Evolutionary conservation across 176 grass and related monocot genomes (phyloP).

Genomic region (Cenchrus americanus): DNA sequence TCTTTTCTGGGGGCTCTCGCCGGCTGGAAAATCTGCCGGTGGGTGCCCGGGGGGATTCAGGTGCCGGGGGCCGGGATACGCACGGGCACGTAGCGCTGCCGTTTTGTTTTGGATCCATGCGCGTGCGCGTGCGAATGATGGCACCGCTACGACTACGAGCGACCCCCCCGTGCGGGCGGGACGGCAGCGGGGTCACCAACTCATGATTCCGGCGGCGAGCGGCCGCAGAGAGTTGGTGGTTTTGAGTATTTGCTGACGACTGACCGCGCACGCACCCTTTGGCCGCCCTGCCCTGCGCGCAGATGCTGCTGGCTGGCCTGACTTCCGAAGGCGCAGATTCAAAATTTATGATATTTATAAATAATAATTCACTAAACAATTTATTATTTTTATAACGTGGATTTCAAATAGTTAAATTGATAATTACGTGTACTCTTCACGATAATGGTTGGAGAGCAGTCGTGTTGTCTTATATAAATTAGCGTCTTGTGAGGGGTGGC

Average conservation of each 20-base stretch:
- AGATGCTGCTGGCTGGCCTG: slow-evolving; percentile 3
- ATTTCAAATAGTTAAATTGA: no score
- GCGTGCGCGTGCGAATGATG: slow-evolving; percentile 7
- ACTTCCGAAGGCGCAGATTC: slow-evolving; percentile 16
- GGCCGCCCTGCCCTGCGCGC: not conserved
- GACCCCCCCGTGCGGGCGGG: not conserved
- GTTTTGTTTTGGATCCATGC: slow-evolving; percentile 12
- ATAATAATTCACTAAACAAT: no score
- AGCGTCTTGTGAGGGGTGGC: no score
- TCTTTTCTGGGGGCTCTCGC: not conserved
- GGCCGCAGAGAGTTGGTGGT: not conserved
- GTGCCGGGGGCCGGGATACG: not conserved
- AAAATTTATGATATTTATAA: no score
- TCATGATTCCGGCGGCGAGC: slow-evolving; percentile 23
- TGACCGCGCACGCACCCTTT: slow-evolving; percentile 3
- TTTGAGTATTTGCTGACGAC: not conserved
- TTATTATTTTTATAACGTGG: no score
- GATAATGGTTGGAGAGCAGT: no score
- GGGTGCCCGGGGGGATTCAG: slow-evolving; percentile 20
- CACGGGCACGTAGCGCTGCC: slow-evolving; percentile 9
- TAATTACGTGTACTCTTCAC: no score
- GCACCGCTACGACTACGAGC: not conserved
- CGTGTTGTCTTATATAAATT: no score
- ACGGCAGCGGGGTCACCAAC: not conserved
- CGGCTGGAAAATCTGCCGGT: slow-evolving; percentile 34